phyloP scores from a whole-genome alignment of 805 yeast genomes.

The Wickerhamomyces bisporus region DNA sequence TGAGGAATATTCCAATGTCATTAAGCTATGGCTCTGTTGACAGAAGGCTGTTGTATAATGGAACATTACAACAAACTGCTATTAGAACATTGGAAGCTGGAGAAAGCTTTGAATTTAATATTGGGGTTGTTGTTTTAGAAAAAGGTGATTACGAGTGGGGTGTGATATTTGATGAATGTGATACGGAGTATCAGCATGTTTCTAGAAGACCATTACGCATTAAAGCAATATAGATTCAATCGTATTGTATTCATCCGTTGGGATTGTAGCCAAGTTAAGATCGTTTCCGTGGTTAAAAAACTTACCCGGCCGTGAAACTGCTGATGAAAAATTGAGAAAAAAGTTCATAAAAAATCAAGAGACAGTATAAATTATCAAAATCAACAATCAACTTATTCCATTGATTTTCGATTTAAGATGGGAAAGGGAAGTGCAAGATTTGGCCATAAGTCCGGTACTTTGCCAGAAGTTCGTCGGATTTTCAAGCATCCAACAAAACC shows the following conservation, averaged over 20 bases:
- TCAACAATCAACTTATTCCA: too few relatives aligned
- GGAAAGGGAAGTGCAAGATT: constrained; percentile 42
- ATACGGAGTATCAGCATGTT: constrained; percentile 30
- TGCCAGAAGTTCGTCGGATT: constrained; percentile 73
- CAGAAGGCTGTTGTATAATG: constrained; percentile 62
- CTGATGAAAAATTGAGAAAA: too few relatives aligned
- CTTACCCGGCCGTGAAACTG: constrained; percentile 14
- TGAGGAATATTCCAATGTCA: constrained; percentile 53
- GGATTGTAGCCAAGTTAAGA: too few relatives aligned
- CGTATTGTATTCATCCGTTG: not conserved
- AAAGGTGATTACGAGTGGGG: constrained; percentile 85
- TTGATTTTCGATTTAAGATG: constrained; percentile 26
- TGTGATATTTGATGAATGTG: constrained; percentile 45
- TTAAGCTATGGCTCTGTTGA: constrained; percentile 37
- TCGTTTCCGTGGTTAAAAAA: not conserved
- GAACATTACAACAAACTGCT: constrained; percentile 57
- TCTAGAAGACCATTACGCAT: constrained; percentile 34
- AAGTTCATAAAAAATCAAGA: too few relatives aligned
- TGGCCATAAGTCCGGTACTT: constrained; percentile 68
- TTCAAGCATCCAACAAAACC: constrained; percentile 53
- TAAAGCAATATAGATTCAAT: constrained; percentile 18
- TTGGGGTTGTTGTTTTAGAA: constrained; percentile 64
- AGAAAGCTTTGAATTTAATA: constrained; percentile 33
- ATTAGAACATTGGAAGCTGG: constrained; percentile 39
- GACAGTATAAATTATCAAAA: too few relatives aligned